Evolutionary conservation across 192 early-diverging fungal species (phyloP).

Genomic region (Linnemannia exigua): DNA sequence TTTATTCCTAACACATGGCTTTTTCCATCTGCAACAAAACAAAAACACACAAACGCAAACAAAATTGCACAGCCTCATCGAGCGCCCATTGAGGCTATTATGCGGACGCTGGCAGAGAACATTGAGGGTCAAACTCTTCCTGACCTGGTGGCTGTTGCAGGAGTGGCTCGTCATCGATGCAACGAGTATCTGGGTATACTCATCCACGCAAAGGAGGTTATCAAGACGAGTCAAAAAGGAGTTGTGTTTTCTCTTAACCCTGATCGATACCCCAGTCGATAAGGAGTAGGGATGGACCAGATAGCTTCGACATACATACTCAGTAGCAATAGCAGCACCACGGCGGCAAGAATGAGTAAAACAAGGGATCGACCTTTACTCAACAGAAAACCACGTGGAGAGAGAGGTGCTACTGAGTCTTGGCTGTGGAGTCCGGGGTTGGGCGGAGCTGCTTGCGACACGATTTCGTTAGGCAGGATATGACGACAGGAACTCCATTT

Average conservation of each 20-base stretch:
- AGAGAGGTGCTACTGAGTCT: background rate
- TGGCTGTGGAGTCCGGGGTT: background rate
- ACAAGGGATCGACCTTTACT: background rate
- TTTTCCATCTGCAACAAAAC: background rate
- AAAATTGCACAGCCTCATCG: constrained; percentile 37
- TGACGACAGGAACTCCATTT: background rate
- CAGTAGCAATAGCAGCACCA: background rate
- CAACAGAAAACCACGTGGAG: background rate
- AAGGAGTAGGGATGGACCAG: background rate
- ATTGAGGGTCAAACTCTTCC: constrained; percentile 43
- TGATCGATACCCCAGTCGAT: constrained; percentile 56
- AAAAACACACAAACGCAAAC: too few species aligned
- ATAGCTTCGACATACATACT: background rate
- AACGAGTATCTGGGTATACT: constrained; percentile 47
- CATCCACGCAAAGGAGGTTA: constrained; percentile 44
- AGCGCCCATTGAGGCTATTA: constrained; percentile 40
- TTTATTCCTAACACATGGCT: background rate
- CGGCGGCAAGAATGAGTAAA: background rate
- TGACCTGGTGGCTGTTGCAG: constrained; percentile 31
- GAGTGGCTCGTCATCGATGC: constrained; percentile 44
- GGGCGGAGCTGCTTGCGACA: background rate
- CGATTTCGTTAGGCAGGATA: background rate
- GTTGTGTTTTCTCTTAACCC: constrained; percentile 46
- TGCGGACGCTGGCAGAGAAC: constrained; percentile 42
- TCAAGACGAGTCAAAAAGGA: constrained; percentile 48